Evolutionary conservation across 2,329 filamentous ascomycete species (phyloP), one percentile per base, ranked within the genome.

Genomic region (Fusarium anthophilum): DNA sequence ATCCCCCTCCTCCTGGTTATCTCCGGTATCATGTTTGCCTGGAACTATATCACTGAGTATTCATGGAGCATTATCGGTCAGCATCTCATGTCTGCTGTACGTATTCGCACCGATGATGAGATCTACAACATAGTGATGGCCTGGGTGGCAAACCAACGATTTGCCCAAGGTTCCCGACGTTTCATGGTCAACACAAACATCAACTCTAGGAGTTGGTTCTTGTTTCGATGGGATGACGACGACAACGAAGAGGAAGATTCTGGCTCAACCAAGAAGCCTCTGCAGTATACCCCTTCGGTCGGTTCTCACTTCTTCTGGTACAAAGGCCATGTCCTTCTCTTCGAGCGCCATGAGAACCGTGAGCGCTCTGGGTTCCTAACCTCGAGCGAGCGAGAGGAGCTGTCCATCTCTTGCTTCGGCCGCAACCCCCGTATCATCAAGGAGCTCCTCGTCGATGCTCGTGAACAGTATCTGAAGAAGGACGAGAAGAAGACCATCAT

Each of bases 91-190:
- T 92, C 89, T 7, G 89, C 87, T 4, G 91, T 91, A 24, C 89
- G 91, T 74, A 88, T 94, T 44, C 87, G 90, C 50, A 87, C 89
- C 35, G 91, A 93, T 65, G 92, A 94, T 75, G 92, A 94, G 79
- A 89, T 92, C 64, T 94, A 93, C 83, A 91, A 91, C 78, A 92
- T 93, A 77, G 77, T 93, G 45, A 93, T 93, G 90, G 86, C 86
- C 32, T 94, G 92, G 92, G 86, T 93, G 6, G 86, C 91, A 5
- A 82, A 84, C 39, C 91, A 94, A 80, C 80, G 83, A 8, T 93
- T 93, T 73, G 86, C 90, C 26, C 86, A 88, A 69, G 82, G 84
- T 10, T 88, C 91, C 1, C 89, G 90, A 20, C 86, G 87, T 50
- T 92, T 93, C 72, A 86, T 93, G 17, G 92, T 90, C 45, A 91